Evolutionary conservation across 2,329 filamentous ascomycete genomes (phyloP), one percentile per base, ranked within the genome.

Genomic region (Furcasterigmium sp.): DNA sequence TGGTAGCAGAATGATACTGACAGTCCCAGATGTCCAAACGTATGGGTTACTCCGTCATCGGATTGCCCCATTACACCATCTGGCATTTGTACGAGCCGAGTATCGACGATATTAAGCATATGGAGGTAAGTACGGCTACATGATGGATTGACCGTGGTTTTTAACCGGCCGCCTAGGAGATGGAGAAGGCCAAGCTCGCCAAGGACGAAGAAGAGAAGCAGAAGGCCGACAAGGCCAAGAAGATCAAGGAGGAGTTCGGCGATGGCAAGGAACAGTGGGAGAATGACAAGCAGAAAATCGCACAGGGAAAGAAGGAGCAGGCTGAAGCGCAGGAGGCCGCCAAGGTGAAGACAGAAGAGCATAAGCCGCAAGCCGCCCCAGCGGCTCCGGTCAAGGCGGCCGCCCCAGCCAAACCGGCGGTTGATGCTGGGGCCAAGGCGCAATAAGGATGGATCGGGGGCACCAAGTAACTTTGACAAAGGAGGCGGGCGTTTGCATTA

Each of bases 71-170:
- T 62, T 98, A 98, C 65, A 95, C 90, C 1, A 96, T 98, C 52
- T 98, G 93, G 93, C 93, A 98, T 82, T 75, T 98, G 57, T 98
- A 98, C 70, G 93, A 98, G 65, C 93, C 93, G n/a, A 95, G 89
- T 56, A 87, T 96, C 14, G 93, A 98, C 58, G 93, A 98, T 57
- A 87, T 97, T 50, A 84, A 87, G 46, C 93, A 97, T 59, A 98
- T 98, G 93, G 91, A 91, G 71, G 81, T 83, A 63, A 46, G 69
- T 57, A 34, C 15, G 11, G 15, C 1, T 4, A 5, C 18, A 5
- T 5, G 15, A n/a, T 5, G n/a, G 7, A 23, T 14, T 35, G 37
- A 19, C n/a, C n/a, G n/a, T n/a, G n/a, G n/a, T n/a, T n/a, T n/a
- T n/a, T n/a, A n/a, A n/a, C n/a, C n/a, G n/a, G n/a, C n/a, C n/a